Base-by-base conservation (phyloP, 2,329 filamentous ascomycete species). In the Fusarium coicis region DNA sequence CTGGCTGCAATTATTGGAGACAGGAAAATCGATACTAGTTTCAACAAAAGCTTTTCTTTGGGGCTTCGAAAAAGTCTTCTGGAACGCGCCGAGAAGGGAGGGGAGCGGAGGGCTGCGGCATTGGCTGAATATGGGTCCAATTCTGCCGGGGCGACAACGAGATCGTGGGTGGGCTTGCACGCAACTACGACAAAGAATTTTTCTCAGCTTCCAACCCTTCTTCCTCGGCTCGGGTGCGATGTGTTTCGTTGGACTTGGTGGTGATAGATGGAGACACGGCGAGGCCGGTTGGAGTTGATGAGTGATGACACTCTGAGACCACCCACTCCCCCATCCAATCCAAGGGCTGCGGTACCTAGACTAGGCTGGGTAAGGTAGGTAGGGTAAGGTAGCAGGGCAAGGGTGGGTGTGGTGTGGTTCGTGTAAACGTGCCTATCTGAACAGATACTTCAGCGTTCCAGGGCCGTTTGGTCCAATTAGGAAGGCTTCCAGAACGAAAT, bases 251-350 rank as follows among this genome's bases (percentile, higher is more conserved):
- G 26, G 44, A 21, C 44, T 47, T 28, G 63, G 61, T 73, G 64
- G 65, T 77, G 76, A 77, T 62, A 74, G 74, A 77, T 77, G 73
- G 74, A 74, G 76, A 76, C 74, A 73, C 76, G 76, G 76, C 74
- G 76, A 77, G 64, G 74, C 76, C 76, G 76, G 73, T 72, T 74
- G 73, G 68, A 59, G 55, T 69, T 65, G 50, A 37, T 37, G 59
- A 66, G 68, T 74, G 63, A 75, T 74, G 71, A 74, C 59, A 75
- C 58, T 34, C 67, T 46, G 15, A 39, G 43, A 23, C 23, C 43
- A 30, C 30, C 32, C 32, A 46, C 26, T 46, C 44, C 70, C 70
- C 46, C 70, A 49, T 34, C 40, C 43, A 57, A 54, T 53, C 37
- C 42, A 46, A 52, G 63, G 64, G 43, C 62, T 66, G 53, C 46